phyloP scores from a whole-genome alignment of 306 rosid species.

The Clitoria ternatea region DNA sequence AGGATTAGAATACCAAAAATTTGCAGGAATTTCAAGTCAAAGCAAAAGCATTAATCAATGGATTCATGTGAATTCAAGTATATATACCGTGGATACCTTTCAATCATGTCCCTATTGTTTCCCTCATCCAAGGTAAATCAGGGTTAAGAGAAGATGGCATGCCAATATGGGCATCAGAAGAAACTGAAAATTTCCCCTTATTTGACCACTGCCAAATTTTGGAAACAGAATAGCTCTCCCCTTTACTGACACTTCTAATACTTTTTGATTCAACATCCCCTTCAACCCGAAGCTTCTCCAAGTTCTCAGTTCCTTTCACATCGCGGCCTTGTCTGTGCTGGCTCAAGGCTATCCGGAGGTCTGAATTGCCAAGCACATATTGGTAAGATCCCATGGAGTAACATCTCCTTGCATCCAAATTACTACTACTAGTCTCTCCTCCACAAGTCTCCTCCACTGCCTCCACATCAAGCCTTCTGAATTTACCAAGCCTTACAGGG shows the following conservation, averaged over 20 bases:
- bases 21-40: background rate
- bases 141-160: slow-evolving; percentile 54
- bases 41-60: no score
- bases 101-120: slow-evolving; percentile 35
- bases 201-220: slow-evolving; percentile 85
- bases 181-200: slow-evolving; percentile 57
- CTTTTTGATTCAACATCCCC: slow-evolving; percentile 67
- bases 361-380: slow-evolving; percentile 59
- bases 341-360: slow-evolving; percentile 51
- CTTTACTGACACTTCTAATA: slow-evolving; percentile 57
- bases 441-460: slow-evolving; percentile 38
- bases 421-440: slow-evolving; percentile 79
- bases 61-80: no score
- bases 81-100: slow-evolving; percentile 37
- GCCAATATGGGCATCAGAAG: slow-evolving; percentile 44
- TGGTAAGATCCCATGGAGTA: slow-evolving; percentile 88
- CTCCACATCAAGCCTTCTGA: slow-evolving; percentile 49
- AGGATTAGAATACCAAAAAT: slow-evolving; percentile 32
- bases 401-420: slow-evolving; percentile 82
- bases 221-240: slow-evolving; percentile 82
- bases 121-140: slow-evolving; percentile 78
- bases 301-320: slow-evolving; percentile 33
- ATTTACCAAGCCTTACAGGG: slow-evolving; percentile 77
- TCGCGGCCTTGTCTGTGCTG: slow-evolving; percentile 32
- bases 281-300: slow-evolving; percentile 29